phyloP scores from a whole-genome alignment of 495 filamentous ascomycete species.

The Penicillium cataractarum region DNA sequence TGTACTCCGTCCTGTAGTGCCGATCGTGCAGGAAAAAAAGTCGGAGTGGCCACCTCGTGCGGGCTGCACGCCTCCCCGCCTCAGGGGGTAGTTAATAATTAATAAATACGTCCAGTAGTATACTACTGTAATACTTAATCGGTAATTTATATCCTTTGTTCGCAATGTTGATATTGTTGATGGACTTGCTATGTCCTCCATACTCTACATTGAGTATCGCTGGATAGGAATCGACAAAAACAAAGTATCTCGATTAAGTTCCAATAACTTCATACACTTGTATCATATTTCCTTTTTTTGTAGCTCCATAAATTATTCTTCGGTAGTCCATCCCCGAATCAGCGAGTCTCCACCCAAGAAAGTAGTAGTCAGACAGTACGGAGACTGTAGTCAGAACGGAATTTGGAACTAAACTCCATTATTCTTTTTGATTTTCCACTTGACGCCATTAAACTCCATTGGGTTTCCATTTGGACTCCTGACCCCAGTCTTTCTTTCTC shows the following conservation, averaged over 20 bases:
- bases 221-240: background rate
- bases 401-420: background rate
- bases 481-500: constrained; percentile 11
- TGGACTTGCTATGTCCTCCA: no score
- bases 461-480: constrained; percentile 11
- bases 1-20: background rate
- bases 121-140: background rate
- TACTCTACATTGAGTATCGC: no score
- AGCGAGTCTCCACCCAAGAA: constrained; percentile 12
- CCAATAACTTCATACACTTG: background rate
- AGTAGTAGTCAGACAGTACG: no score
- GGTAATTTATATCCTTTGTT: no score
- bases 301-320: constrained; percentile 23
- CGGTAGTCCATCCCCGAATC: constrained; percentile 29
- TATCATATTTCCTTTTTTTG: no score
- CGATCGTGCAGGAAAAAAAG: constrained; percentile 4
- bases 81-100: background rate
- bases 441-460: background rate
- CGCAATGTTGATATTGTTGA: no score
- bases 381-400: background rate
- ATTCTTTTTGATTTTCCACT: background rate
- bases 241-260: background rate
- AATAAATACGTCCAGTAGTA: no score
- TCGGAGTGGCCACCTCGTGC: constrained; percentile 7
- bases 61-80: constrained; percentile 2